A percentile compares a stretch with the other conserved stretches of the same genome.
Conservation (phyloP, 2,329 filamentous ascomycete genomes). For the Calonectria leucothoes region DNA sequence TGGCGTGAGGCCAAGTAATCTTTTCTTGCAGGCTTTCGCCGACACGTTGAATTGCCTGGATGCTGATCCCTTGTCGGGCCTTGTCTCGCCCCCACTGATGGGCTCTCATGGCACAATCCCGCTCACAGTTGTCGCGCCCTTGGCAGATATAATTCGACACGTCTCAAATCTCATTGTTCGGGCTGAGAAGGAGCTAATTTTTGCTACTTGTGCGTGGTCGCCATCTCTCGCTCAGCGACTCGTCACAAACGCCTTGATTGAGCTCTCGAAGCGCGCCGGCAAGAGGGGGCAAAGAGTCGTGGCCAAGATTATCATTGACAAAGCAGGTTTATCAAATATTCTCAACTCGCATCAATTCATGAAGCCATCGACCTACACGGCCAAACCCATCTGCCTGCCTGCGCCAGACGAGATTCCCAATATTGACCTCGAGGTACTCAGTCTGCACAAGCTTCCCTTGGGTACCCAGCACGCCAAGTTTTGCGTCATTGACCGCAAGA, state of each 20-base stretch:
- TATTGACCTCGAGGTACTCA: constrained; percentile 78
- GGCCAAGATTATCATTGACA: constrained; percentile 82
- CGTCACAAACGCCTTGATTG: constrained; percentile 75
- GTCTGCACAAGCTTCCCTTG: constrained; percentile 75
- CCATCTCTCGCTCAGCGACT: constrained; percentile 74
- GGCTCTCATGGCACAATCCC: constrained; percentile 71
- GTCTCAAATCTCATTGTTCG: constrained; percentile 81
- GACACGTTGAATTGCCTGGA: constrained; percentile 70
- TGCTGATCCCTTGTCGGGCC: constrained; percentile 60
- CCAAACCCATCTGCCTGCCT: constrained; percentile 70
- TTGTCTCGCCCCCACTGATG: constrained; percentile 64
- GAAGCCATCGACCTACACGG: constrained; percentile 66
- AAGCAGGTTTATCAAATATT: constrained; percentile 73
- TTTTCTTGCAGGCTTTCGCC: constrained; percentile 77
- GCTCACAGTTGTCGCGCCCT: constrained; percentile 69
- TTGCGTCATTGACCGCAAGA: constrained; percentile 78
- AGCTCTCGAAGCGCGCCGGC: constrained; percentile 75
- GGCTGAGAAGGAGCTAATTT: constrained; percentile 77
- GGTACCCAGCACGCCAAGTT: constrained; percentile 85
- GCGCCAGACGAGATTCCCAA: constrained; percentile 74
- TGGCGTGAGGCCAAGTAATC: constrained; percentile 66
- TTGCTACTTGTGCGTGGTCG: constrained; percentile 83
- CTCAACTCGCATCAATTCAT: constrained; percentile 74
- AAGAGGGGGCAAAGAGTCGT: constrained; percentile 67
- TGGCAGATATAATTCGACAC: constrained; percentile 76